Conservation (phyloP, 208 protist genomes). For the Leishmania arabica region DNA sequence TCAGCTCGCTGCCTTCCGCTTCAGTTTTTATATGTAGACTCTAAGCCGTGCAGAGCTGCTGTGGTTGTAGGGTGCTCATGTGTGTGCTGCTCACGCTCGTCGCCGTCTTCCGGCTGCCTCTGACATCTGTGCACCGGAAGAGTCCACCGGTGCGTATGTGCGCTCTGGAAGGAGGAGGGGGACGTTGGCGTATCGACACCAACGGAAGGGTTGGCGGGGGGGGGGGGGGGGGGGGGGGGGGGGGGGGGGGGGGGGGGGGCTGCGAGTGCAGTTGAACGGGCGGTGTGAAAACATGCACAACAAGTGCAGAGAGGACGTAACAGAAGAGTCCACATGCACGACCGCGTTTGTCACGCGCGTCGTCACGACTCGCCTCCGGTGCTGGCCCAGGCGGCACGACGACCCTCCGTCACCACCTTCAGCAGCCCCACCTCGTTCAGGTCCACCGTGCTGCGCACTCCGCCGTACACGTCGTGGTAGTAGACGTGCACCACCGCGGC, state of each 20-base stretch:
- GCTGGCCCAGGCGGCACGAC: conserved; percentile 2
- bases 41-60: background rate
- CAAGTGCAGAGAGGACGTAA: background rate
- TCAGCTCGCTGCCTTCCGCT: background rate
- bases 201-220: background rate
- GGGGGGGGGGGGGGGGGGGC: background rate
- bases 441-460: conserved; percentile 61
- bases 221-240: background rate
- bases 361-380: background rate
- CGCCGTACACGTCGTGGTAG: conserved; percentile 62
- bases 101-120: background rate
- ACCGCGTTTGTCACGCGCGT: background rate
- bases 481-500: conserved; percentile 56
- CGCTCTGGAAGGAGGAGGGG: background rate
- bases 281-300: background rate
- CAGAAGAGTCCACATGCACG: background rate
- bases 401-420: conserved; percentile 24
- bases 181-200: background rate
- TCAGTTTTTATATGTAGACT: background rate
- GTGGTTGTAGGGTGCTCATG: background rate
- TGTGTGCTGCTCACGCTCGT: background rate
- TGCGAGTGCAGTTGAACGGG: background rate
- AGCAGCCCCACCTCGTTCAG: conserved; percentile 36
- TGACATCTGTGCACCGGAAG: background rate
- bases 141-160: background rate